Conservation (phyloP, 352 stramenopile genomes). For the Phytophthora boehmeriae region DNA sequence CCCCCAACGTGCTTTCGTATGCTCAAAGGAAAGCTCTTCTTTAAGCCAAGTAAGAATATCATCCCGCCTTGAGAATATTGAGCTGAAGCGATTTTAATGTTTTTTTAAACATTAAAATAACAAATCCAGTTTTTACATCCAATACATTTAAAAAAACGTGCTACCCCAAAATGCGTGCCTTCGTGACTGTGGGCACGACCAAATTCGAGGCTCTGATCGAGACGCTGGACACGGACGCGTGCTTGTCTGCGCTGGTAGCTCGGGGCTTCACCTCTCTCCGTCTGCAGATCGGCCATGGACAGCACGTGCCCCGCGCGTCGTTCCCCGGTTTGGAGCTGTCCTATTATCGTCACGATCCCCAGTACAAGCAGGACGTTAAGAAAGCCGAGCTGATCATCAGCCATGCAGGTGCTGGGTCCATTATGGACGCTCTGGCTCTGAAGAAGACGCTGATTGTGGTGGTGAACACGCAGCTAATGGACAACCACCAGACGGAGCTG, state of each 20-base stretch:
- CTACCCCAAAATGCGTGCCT: slow-evolving; percentile 58
- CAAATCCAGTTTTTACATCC: too few species aligned
- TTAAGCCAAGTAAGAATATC: too few species aligned
- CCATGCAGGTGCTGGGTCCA: slow-evolving; percentile 94
- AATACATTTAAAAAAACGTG: too few species aligned
- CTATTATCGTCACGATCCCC: slow-evolving; percentile 91
- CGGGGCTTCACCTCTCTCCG: slow-evolving; percentile 70
- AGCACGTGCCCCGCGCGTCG: slow-evolving; percentile 44
- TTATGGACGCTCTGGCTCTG: slow-evolving; percentile 91
- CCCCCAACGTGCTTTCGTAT: too few species aligned
- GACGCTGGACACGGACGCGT: slow-evolving; percentile 67
- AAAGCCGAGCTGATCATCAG: slow-evolving; percentile 93
- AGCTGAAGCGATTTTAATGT: too few species aligned
- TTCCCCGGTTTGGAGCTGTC: slow-evolving; percentile 46
- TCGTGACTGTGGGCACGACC: slow-evolving; percentile 95
- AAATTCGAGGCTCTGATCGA: slow-evolving; percentile 92
- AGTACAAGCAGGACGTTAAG: slow-evolving; percentile 91
- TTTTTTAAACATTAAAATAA: neutral
- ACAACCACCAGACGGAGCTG: slow-evolving; percentile 97
- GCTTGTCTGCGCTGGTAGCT: slow-evolving; percentile 48
- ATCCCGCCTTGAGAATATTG: too few species aligned
- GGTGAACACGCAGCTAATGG: slow-evolving; percentile 95
- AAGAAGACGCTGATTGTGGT: slow-evolving; percentile 92
- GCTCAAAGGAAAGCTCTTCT: too few species aligned
- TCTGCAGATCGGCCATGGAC: slow-evolving; percentile 86